Base-by-base conservation (phyloP, 495 filamentous ascomycete species). In the Aspergillus haitiensis region DNA sequence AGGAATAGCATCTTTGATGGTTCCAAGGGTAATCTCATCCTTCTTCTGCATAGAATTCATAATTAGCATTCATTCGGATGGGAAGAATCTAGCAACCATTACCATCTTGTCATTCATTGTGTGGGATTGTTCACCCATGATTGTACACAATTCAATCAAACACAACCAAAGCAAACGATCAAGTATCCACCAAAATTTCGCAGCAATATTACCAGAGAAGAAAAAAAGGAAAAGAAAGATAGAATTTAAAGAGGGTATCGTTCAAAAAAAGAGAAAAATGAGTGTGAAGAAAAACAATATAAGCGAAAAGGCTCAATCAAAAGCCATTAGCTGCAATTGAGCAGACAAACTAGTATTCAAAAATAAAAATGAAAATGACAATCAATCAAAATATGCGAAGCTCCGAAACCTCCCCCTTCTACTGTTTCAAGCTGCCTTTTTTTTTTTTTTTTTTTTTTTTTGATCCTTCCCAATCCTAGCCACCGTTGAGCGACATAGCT, bases 1-100 rank as follows among this genome's bases (percentile, higher is more conserved):
- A 47, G 91, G 90, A 61, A 93, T 93, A 59, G 90, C 90, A 73
- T 91, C 85, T 47, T 84, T 83, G 67, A 94, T 88, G 64, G 90
- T 80, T 78, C 91, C 89, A 71, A 93, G 88, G 61, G 86, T 91
- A 76, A 60, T 36, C 35, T 60, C 58, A 9, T 52, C 49, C 11
- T 82, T 90, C 70, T 68, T 64, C 47, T 59, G 45, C 10, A 6
- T 40, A 11, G 15, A 18, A 9, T 16, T 21, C 11, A 21, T 15
- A 10, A 6, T 47, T 21, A 21, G 44, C 44, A 9, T 40, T 6
- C n/a, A 5, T 47, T 47, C 15, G 21, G 6, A 5, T 5, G 27
- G 16, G 44, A 8, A 47, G 16, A 10, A 21, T 47, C n/a, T 2
- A 15, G 27, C n/a, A 16, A 27, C 3, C 21, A 27, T 27, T 47